Base-by-base conservation (phyloP, 768 basidiomycete genomes). In the Calocera viscosa region DNA sequence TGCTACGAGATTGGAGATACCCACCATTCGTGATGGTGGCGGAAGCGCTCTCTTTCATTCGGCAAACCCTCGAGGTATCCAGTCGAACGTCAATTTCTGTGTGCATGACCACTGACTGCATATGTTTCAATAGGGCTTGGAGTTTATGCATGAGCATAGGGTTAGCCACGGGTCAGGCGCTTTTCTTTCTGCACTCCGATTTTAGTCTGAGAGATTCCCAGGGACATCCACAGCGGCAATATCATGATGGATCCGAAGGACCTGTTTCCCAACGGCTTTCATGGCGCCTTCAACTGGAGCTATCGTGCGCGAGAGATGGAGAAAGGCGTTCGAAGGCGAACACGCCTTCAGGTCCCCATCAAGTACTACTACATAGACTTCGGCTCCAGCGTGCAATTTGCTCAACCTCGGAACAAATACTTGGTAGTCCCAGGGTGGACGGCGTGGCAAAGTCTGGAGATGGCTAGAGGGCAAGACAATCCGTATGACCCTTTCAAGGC, bases 291-390 rank as follows among this genome's bases (percentile, higher is more conserved):
- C 30, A 60, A 26, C 30, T 19, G 14, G 16, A 32, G 30, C 30
- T 26, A 5, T 10, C 24, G 30, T 10, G 14, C 7, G 7, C 53
- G 26, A 38, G 7, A 5, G 7, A 5, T 14, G 14, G 35, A 38
- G 35, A 38, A 14, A 14, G 7, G 35, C 14, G 7, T 38, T 38
- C 35, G 35, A 38, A 5, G 35, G 7, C 14, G 5, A 14, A 38
- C 35, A 38, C 35, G 35, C 35, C 7, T 38, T 5, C 26, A 60
- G 30, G 53, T 19, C 14, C 53, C 53, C 11, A 26, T 60, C 11
- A 60, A 60, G 24, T 60, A 60, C 30, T 60, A 60, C 26, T 60
- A 28, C 30, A 32, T 60, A 11, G 53, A 60, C 53, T 60, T 60
- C 30, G 53, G 53, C 5, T 60, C 53, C 11, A 60, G 53, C 26